Conservation (phyloP, 768 basidiomycete species). For the Strobilomyces confusus region DNA sequence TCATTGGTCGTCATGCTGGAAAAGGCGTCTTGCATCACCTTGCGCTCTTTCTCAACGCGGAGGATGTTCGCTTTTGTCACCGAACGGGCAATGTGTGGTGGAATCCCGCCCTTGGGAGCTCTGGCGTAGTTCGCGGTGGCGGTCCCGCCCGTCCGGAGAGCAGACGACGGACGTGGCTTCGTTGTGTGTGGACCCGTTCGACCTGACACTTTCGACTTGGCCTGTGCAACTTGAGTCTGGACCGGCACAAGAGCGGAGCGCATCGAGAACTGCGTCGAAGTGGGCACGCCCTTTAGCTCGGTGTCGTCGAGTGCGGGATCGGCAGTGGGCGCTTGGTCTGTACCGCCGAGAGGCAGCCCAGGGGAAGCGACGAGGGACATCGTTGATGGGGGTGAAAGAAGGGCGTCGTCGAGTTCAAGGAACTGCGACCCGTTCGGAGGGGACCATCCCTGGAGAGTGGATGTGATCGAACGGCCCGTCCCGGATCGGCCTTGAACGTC, state of each 20-base stretch:
- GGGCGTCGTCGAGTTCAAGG: constrained; percentile 21
- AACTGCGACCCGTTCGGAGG: constrained; percentile 25
- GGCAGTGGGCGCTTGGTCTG: neutral
- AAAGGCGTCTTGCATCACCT: constrained; percentile 16
- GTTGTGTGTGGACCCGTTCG: neutral
- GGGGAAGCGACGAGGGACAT: neutral
- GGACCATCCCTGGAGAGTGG: constrained; percentile 23
- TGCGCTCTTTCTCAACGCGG: constrained; percentile 22
- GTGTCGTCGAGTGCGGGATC: neutral
- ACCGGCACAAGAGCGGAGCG: constrained; percentile 2
- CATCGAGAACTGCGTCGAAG: neutral
- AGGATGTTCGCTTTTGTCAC: constrained; percentile 28
- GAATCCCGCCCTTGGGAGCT: constrained; percentile 30
- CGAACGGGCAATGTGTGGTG: constrained; percentile 29
- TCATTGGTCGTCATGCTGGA: neutral
- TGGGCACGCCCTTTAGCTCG: neutral
- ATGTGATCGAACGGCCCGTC: neutral
- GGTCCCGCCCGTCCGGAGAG: neutral
- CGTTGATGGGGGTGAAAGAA: constrained; percentile 13
- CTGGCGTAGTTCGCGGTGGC: constrained; percentile 5
- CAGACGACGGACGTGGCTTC: constrained; percentile 3
- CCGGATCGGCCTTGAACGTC: constrained; percentile 1
- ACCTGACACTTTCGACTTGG: neutral
- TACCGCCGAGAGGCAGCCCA: neutral
- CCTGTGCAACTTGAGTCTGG: neutral